phyloP scores from a whole-genome alignment of 2,329 filamentous ascomycete genomes.

The Alternaria sp. region DNA sequence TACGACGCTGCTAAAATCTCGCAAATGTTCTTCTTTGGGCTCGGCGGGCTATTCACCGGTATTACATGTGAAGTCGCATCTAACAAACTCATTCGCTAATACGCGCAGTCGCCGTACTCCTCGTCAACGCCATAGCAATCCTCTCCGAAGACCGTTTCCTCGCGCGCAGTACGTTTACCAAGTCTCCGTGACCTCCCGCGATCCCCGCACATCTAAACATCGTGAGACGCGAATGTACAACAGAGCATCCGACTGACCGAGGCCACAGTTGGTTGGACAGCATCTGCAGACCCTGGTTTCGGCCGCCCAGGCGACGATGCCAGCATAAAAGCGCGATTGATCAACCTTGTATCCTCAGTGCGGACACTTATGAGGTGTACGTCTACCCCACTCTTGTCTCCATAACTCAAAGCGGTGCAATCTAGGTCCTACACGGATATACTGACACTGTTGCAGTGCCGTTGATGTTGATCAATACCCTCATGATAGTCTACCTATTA shows the following conservation, averaged over 20 bases:
- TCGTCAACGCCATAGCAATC: slow-evolving; percentile 92
- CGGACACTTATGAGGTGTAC: slow-evolving; percentile 91
- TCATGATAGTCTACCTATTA: slow-evolving; percentile 51
- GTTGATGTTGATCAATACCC: slow-evolving; percentile 52
- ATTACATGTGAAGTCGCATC: slow-evolving; percentile 22
- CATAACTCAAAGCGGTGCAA: neutral
- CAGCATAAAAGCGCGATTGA: slow-evolving; percentile 84
- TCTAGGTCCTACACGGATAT: neutral
- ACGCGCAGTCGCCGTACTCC: slow-evolving; percentile 75
- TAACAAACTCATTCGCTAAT: slow-evolving; percentile 26
- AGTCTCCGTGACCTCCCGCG: neutral
- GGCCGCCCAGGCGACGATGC: slow-evolving; percentile 74
- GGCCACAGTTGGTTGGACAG: slow-evolving; percentile 77
- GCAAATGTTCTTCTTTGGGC: slow-evolving; percentile 73
- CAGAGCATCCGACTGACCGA: slow-evolving; percentile 2
- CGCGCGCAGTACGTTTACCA: slow-evolving; percentile 70
- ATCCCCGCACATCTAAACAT: neutral
- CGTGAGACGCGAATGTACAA: slow-evolving; percentile 16
- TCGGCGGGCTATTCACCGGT: slow-evolving; percentile 79
- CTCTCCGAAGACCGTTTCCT: slow-evolving; percentile 96
- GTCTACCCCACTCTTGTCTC: slow-evolving; percentile 47
- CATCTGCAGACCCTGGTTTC: slow-evolving; percentile 76
- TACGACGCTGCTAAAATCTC: neutral
- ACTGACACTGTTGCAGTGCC: slow-evolving; percentile 45
- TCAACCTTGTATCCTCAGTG: slow-evolving; percentile 89